Conservation (phyloP, 768 basidiomycete species). For the Tulasnella sp. region DNA sequence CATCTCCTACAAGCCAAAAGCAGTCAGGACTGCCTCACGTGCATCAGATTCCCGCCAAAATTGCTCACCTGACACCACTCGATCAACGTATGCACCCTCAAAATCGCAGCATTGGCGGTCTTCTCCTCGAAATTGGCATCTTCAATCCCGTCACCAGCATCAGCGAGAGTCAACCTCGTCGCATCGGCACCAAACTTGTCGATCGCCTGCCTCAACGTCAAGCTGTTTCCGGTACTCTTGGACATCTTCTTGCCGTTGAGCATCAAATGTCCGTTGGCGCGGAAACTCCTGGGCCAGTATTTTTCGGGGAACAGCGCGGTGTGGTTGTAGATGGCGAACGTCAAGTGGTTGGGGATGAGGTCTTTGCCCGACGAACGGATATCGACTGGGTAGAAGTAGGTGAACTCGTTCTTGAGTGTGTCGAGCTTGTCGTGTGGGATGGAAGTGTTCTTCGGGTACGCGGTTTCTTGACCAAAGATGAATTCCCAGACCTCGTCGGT, state of each 20-base stretch:
- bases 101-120: conserved; percentile 92
- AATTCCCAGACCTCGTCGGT: conserved; percentile 98
- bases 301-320: conserved; percentile 84
- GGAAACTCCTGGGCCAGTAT: conserved; percentile 85
- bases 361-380: conserved; percentile 98
- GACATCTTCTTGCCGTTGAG: conserved; percentile 99
- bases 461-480: conserved; percentile 64
- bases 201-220: conserved; percentile 82
- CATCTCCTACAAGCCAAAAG: conserved; percentile 55
- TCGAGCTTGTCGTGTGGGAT: conserved; percentile 72
- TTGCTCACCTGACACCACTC: conserved; percentile 77
- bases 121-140: conserved; percentile 99
- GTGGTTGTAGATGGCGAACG: conserved; percentile 91
- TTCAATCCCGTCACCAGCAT: conserved; percentile 94
- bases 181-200: conserved; percentile 97
- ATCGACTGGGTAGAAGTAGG: conserved; percentile 98
- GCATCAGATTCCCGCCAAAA: not conserved
- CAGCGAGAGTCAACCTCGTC: conserved; percentile 82
- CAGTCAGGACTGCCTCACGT: not conserved
- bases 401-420: conserved; percentile 78
- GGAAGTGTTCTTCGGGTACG: conserved; percentile 41
- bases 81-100: conserved; percentile 83
- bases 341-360: conserved; percentile 88
- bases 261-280: conserved; percentile 93
- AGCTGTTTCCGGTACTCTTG: conserved; percentile 91